Conservation (phyloP, 768 basidiomycete species). For the Butyriboletus loyo region DNA sequence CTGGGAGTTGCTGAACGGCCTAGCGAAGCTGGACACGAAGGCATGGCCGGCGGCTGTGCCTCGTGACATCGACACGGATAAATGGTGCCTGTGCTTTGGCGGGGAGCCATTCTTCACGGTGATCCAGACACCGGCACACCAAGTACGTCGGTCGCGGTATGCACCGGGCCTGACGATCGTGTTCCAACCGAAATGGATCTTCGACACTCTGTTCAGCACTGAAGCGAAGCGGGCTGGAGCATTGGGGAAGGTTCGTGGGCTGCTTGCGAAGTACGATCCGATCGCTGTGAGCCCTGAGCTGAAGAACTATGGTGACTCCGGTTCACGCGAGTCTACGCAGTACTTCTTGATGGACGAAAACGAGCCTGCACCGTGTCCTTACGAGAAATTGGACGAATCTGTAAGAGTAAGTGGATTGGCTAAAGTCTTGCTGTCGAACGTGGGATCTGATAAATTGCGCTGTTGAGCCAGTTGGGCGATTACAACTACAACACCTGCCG, state of each 20-base stretch:
- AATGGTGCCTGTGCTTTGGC: constrained; percentile 22
- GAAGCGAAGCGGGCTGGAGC: constrained; percentile 19
- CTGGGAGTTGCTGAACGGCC: constrained; percentile 20
- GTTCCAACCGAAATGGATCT: constrained; percentile 25
- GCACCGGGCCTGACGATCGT: constrained; percentile 20
- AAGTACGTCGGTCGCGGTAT: constrained; percentile 20
- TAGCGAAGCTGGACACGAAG: constrained; percentile 15
- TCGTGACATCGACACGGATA: constrained; percentile 21
- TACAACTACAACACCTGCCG: constrained; percentile 6
- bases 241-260: constrained; percentile 14
- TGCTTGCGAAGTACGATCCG: constrained; percentile 20
- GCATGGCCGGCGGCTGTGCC: constrained; percentile 15
- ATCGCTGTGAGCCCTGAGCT: constrained; percentile 22
- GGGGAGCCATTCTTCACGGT: constrained; percentile 21
- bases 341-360: constrained; percentile 23
- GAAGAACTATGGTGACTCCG: constrained; percentile 21
- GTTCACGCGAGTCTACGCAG: constrained; percentile 20
- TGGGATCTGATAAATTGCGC: background rate
- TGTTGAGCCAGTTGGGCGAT: too few relatives aligned
- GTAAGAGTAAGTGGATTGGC: background rate
- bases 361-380: constrained; percentile 19
- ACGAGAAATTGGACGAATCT: constrained; percentile 6
- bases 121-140: constrained; percentile 21
- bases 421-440: background rate
- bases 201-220: constrained; percentile 20